Percentiles rank a stretch among this genome's conserved stretches.
These are phyloP conservation scores for Macrophomina phaseolina DNA, from an alignment of 2,329 filamentous ascomycete species.

Conservation along the genomic window DNA sequence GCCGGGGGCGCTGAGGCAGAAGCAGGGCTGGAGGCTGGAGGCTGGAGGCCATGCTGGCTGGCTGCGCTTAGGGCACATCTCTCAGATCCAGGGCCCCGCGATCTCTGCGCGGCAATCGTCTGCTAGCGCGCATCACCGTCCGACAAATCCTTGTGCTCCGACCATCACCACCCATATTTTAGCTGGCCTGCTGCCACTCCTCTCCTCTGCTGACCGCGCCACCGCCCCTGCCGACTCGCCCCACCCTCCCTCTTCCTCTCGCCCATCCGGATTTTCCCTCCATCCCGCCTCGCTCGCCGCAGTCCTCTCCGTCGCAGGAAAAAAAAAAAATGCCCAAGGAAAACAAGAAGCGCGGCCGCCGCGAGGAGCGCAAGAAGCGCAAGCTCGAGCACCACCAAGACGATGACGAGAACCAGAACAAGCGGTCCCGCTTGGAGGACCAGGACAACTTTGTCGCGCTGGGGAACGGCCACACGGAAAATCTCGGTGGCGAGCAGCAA, in stretches of 20 bases:
- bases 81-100: slow-evolving; percentile 23
- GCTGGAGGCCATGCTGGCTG: not conserved
- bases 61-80: slow-evolving; percentile 5
- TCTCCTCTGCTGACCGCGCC: not conserved
- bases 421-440: slow-evolving; percentile 41
- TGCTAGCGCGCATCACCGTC: slow-evolving; percentile 18
- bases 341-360: slow-evolving; percentile 63
- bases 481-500: slow-evolving; percentile 33
- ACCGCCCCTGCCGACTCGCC: not conserved
- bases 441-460: slow-evolving; percentile 26
- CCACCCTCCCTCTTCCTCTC: not conserved
- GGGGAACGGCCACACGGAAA: slow-evolving; percentile 33
- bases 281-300: not conserved
- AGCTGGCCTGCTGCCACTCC: slow-evolving; percentile 11
- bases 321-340: slow-evolving; percentile 61
- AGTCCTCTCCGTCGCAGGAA: slow-evolving; percentile 9
- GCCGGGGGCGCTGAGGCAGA: not conserved
- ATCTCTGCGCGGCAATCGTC: slow-evolving; percentile 25
- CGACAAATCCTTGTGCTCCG: slow-evolving; percentile 16
- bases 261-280: not conserved
- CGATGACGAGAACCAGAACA: slow-evolving; percentile 37
- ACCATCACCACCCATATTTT: slow-evolving; percentile 24
- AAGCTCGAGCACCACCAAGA: slow-evolving; percentile 56
- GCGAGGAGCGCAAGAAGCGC: slow-evolving; percentile 57
- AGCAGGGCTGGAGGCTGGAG: too few relatives aligned